A percentile compares a stretch with the other conserved stretches of the same genome.
phyloP scores from a whole-genome alignment of 1,284 basidiomycete species.

The Amylostereum chailletii region DNA sequence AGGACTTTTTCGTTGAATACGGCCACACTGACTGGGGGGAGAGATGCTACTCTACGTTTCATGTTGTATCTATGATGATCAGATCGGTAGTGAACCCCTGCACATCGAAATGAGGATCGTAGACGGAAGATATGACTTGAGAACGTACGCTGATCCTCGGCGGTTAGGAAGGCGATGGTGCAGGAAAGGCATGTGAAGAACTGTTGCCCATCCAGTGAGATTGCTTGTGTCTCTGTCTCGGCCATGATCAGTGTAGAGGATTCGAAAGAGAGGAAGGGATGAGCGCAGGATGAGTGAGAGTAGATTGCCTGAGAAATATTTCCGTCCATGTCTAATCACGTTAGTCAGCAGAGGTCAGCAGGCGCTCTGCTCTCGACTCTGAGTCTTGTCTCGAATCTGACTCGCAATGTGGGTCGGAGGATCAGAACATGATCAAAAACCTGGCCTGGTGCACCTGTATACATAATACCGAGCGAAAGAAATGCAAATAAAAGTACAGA shows the following conservation, averaged over 20 bases:
- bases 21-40: constrained; percentile 77
- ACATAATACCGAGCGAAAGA: no score
- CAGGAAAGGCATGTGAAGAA: constrained; percentile 92
- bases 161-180: constrained; percentile 78
- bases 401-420: no score
- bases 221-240: constrained; percentile 8
- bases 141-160: constrained; percentile 76
- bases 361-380: no score
- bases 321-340: neutral
- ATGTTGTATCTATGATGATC: constrained; percentile 99
- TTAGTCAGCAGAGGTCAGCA: no score
- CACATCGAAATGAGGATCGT: constrained; percentile 1
- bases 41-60: constrained; percentile 89
- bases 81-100: constrained; percentile 85
- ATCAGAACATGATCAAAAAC: no score
- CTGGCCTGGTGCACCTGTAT: no score
- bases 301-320: neutral
- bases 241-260: constrained; percentile 7
- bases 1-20: constrained; percentile 91
- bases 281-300: neutral
- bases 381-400: no score
- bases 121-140: neutral
- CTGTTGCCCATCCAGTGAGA: constrained; percentile 5
- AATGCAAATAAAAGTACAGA: no score
- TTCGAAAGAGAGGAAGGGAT: neutral